Evolutionary conservation across 768 basidiomycete genomes (phyloP).

Genomic region (Lentinula guzmanii): DNA sequence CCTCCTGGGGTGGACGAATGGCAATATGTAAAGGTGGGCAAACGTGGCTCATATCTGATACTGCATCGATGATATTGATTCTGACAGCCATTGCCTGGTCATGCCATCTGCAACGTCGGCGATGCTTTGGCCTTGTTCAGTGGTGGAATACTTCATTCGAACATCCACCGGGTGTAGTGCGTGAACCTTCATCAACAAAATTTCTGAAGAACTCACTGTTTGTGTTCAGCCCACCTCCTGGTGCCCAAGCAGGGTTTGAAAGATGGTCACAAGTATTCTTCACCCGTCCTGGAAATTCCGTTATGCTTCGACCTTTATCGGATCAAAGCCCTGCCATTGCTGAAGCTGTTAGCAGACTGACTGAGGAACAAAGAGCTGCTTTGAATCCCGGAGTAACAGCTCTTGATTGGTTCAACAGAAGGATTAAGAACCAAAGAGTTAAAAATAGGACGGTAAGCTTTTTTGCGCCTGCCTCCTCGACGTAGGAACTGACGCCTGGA

Average conservation of each 20-base stretch:
- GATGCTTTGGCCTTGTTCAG: conserved; percentile 40
- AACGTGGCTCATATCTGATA: not conserved
- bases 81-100: conserved; percentile 34
- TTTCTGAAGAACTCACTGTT: not conserved
- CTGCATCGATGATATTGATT: not conserved
- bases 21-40: conserved; percentile 34
- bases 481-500: not conserved
- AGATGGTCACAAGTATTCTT: conserved; percentile 62
- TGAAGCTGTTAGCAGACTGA: conserved; percentile 26
- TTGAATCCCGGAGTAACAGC: conserved; percentile 16
- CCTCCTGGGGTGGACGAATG: conserved; percentile 29
- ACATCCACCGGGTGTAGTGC: conserved; percentile 36
- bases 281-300: conserved; percentile 45
- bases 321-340: conserved; percentile 41
- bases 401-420: conserved; percentile 16
- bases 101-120: conserved; percentile 40
- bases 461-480: not conserved
- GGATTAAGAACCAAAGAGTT: conserved; percentile 16
- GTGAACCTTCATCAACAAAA: conserved; percentile 5
- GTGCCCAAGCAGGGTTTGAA: conserved; percentile 37
- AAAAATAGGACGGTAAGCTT: conserved; percentile 14
- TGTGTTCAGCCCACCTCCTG: conserved; percentile 37
- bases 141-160: conserved; percentile 38
- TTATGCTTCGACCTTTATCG: conserved; percentile 36
- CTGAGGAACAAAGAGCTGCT: conserved; percentile 9